phyloP scores from a whole-genome alignment of 2,329 filamentous ascomycete species.

The Volutella citrinella region DNA sequence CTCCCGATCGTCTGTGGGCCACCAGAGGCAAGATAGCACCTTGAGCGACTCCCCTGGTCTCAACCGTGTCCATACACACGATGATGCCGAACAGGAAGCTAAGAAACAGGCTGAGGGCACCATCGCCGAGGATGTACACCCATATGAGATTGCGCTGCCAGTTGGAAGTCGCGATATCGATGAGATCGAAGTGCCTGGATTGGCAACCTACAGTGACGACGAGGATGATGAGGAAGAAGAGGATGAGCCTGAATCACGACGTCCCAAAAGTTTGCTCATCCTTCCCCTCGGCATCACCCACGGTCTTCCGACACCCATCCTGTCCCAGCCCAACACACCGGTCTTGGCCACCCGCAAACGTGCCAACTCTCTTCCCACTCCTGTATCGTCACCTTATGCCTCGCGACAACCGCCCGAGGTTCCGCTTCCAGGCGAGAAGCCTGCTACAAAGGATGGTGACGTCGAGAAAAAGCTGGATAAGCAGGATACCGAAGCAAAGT shows the following conservation, averaged over 20 bases:
- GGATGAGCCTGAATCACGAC: constrained; percentile 25
- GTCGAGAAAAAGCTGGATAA: constrained; percentile 2
- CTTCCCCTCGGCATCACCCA: constrained; percentile 18
- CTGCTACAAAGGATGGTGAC: background rate
- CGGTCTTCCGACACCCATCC: constrained; percentile 30
- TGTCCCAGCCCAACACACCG: constrained; percentile 34
- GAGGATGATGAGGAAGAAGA: constrained; percentile 48
- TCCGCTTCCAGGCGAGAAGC: too few relatives aligned
- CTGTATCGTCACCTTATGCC: constrained; percentile 21
- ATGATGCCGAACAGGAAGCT: constrained; percentile 16
- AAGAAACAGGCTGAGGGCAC: constrained; percentile 13
- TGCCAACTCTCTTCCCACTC: constrained; percentile 26
- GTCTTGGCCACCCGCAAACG: constrained; percentile 33
- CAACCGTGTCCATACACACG: constrained; percentile 28
- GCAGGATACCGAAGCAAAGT: constrained; percentile 5
- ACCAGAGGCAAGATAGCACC: constrained; percentile 32
- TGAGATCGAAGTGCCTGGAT: constrained; percentile 77
- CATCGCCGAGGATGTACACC: constrained; percentile 28
- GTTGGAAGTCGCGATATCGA: constrained; percentile 65
- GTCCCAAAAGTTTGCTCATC: constrained; percentile 45
- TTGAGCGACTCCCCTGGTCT: constrained; percentile 34
- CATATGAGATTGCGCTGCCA: constrained; percentile 61
- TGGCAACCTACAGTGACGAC: constrained; percentile 61
- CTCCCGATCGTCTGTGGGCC: constrained; percentile 42
- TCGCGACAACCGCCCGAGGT: too few relatives aligned